Base-by-base conservation (phyloP, 2,329 filamentous ascomycete genomes). In the Xylariaceae sp. region DNA sequence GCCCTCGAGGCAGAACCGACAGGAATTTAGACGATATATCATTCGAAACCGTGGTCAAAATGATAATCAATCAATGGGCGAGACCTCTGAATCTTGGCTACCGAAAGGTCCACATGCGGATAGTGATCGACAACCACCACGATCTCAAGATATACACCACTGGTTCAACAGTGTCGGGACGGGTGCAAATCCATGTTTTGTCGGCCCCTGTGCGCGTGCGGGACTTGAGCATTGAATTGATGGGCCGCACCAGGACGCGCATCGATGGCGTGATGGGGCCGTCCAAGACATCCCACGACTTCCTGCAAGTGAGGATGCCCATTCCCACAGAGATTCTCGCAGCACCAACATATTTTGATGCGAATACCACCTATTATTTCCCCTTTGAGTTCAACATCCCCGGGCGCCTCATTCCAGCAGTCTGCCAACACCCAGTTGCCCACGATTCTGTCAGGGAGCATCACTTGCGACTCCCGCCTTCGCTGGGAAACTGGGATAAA, bases 311-410 rank as follows among this genome's bases (percentile, higher is more conserved):
- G 51, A 59, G 58, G 34, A 73, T 73, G 71, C 71, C 71, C 37
- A 73, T 84, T 17, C 68, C 74, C 23, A 30, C 4, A 30, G 23
- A 9, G 74, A 75, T n/a, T 74, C 75, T 1, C 68, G 73, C 5
- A 78, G 84, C 72, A 6, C 73, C 77, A 17, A 73, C 77, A 39
- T 67, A 82, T 35, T 79, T 84, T 60, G 73, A 79, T 69, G 74
- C 76, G n/a, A 80, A 77, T 1, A 70, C 70, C 63, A 75, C 74
- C 30, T 82, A 82, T 70, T 76, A 68, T 11, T 70, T 85, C 23
- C 82, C 82, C n/a, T 82, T 85, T 73, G 72, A 82, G 72, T 85
- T 85, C 64, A 78, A 85, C 59, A 77, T 85, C 13, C 82, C 82
- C 15, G 74, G 76, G 64, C 78, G 83, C 56, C 78, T 85, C 60